These are phyloP conservation scores for Lentinula raphanica DNA, from an alignment of 768 basidiomycete genomes.

Conservation along the genomic window DNA sequence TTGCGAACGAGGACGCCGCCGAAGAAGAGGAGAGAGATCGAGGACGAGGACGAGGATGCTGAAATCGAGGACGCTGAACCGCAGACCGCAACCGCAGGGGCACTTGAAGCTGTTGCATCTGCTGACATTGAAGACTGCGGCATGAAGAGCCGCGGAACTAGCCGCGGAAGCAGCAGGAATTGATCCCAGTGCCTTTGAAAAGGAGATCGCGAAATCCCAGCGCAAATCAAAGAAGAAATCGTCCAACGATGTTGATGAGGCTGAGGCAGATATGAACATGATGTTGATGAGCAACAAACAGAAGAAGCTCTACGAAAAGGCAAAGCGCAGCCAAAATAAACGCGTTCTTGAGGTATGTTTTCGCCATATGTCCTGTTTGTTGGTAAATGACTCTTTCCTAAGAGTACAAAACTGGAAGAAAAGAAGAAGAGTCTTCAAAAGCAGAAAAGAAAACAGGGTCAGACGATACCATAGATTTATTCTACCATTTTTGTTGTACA, in stretches of 20 bases:
- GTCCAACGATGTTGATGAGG: slow-evolving; percentile 28
- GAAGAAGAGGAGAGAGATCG: no score
- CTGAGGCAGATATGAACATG: slow-evolving; percentile 88
- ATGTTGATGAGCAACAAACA: slow-evolving; percentile 98
- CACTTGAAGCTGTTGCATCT: slow-evolving; percentile 26
- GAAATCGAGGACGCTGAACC: slow-evolving; percentile 19
- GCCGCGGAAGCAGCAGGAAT: slow-evolving; percentile 87
- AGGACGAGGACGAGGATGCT: slow-evolving; percentile 26
- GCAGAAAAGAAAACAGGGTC: slow-evolving; percentile 39
- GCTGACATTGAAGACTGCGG: slow-evolving; percentile 50
- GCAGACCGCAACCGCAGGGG: slow-evolving; percentile 21
- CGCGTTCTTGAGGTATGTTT: slow-evolving; percentile 70
- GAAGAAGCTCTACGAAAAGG: slow-evolving; percentile 87
- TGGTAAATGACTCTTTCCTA: slow-evolving; percentile 26
- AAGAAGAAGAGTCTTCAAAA: slow-evolving; percentile 54
- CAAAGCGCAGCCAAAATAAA: slow-evolving; percentile 82
- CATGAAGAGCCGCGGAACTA: slow-evolving; percentile 81
- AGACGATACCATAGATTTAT: slow-evolving; percentile 11
- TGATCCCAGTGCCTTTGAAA: slow-evolving; percentile 75
- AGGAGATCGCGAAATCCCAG: slow-evolving; percentile 58
- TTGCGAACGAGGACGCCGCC: slow-evolving; percentile 27
- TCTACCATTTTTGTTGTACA: slow-evolving; percentile 3
- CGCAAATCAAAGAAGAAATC: slow-evolving; percentile 28
- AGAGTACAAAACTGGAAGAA: slow-evolving; percentile 56
- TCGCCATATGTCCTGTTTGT: neutral